These are phyloP conservation scores for Amoebophrya sp. DNA, from an alignment of 169 alveolate species.

Conservation along the genomic window DNA sequence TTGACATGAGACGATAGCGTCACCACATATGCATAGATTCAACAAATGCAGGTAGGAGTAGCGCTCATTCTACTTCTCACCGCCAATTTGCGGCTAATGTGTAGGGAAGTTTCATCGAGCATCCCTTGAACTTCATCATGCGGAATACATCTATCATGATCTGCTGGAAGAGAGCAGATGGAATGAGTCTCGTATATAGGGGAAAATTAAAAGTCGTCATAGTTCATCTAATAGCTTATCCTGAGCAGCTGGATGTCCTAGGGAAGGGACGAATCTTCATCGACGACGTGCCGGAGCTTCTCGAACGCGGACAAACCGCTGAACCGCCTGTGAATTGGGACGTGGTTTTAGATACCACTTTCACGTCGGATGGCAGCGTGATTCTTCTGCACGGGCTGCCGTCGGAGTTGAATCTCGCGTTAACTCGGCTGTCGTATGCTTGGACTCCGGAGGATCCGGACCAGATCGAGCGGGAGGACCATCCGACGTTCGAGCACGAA, in stretches of 20 bases:
- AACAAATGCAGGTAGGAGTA: no score
- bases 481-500: constrained; percentile 18
- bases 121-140: no score
- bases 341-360: not conserved
- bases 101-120: no score
- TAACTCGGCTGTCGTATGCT: not conserved
- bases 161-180: no score
- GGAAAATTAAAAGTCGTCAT: no score
- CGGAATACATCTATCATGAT: no score
- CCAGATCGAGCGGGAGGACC: not conserved
- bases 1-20: no score
- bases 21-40: no score
- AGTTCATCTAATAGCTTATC: no score
- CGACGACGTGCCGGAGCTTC: not conserved
- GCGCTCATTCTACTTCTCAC: no score
- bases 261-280: not conserved
- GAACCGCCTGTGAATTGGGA: not conserved
- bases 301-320: not conserved
- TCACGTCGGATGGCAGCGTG: not conserved
- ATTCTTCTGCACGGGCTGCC: not conserved
- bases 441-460: not conserved
- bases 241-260: not conserved
- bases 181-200: no score
- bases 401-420: not conserved
- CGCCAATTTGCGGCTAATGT: no score